Evolutionary conservation across 129 eudicot genomes (phyloP), one percentile per base, ranked within the genome.

Genomic region (Rutidosis leptorrhynchoides): DNA sequence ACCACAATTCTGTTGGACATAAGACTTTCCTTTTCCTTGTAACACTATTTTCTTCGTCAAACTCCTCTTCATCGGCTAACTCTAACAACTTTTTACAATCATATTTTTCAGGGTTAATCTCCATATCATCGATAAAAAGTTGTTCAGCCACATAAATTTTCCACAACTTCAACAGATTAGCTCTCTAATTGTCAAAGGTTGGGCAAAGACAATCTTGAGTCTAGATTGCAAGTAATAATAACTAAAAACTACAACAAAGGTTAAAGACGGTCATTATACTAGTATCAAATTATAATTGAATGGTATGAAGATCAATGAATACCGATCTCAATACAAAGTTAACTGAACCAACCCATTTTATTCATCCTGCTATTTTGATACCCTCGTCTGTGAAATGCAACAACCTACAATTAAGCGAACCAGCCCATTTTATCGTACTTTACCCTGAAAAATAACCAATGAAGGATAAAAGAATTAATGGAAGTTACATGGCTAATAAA

Each of bases 71-170:
- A 74, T 94, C 99, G 3, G 85, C 73, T 64, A 94, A 75, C 70
- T 94, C 93, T n/a, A 87, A 37, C 58, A 94, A 45, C 40, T 83
- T 84, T 77, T 89, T 89, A 69, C 78, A 85, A 69, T 86, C 62
- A 63, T 94, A 94, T 66, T 89, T 84, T 40, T 86, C 93, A 19
- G 99, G 99, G 59, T 89, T 94, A 5, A 68, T 62, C 78, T 82
- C 99, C 83, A 89, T 71, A 68, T 94, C 99, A 77, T 94, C 96
- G 86, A 94, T 59, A 56, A 94, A 81, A 86, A 89, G 74, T 52
- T 94, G 99, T 65, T 94, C 99, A 62, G 99, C 96, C 73, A 76
- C 85, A 73, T 94, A 90, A 29, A 94, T 82, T 78, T 94, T 93
- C 99, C 97, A 94, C 67, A 94, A 58, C 99, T 94, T 83, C 81